phyloP scores from a whole-genome alignment of 805 yeast species.

The Lipomyces lipofer region DNA sequence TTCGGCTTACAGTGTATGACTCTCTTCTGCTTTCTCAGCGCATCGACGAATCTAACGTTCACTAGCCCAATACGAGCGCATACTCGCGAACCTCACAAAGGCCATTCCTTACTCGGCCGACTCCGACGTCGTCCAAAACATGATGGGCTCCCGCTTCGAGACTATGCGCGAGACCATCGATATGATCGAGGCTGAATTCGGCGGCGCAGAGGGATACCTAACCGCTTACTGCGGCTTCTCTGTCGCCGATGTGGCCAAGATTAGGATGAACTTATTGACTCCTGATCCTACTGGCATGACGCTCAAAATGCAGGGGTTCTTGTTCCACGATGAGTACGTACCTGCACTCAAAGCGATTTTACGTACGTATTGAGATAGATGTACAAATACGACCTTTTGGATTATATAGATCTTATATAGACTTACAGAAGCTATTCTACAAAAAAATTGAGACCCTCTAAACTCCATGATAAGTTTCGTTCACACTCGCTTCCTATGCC shows the following conservation, averaged over 20 bases:
- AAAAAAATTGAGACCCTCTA: no score
- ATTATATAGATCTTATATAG: no score
- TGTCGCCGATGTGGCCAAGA: constrained; percentile 5
- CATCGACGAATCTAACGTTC: no score
- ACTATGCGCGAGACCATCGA: constrained; percentile 9
- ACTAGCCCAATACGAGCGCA: background rate
- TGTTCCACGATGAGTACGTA: background rate
- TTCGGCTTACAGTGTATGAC: constrained; percentile 49
- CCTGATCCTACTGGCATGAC: background rate
- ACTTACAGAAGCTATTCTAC: no score
- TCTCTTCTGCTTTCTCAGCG: no score
- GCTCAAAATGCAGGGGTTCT: background rate
- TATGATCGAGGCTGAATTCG: constrained; percentile 31
- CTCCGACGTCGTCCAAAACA: constrained; percentile 1
- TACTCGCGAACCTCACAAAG: background rate
- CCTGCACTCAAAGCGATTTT: background rate
- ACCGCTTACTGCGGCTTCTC: constrained; percentile 1
- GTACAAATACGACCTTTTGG: no score
- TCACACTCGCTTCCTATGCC: constrained; percentile 5
- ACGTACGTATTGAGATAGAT: no score
- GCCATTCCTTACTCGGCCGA: no score
- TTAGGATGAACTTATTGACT: constrained; percentile 6
- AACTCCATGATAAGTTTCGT: no score
- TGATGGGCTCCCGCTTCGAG: constrained; percentile 13
- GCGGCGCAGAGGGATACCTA: constrained; percentile 27